These are phyloP conservation scores for Coffea canephora DNA, from an alignment of 257 asterid species.

Conservation along the genomic window DNA sequence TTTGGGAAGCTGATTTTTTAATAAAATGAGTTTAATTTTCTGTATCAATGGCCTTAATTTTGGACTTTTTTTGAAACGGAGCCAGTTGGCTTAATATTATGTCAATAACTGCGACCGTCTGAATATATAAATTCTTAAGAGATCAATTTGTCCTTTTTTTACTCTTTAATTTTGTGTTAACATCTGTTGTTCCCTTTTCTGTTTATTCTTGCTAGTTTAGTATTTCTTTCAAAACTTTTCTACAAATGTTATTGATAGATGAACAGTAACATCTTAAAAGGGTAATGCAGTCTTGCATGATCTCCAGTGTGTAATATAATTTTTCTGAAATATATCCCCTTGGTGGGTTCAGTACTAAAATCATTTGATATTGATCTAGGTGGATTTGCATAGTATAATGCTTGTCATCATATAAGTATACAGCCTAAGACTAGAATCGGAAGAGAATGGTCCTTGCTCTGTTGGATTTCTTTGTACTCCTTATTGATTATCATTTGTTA, in stretches of 20 bases:
- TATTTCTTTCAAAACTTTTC: neutral
- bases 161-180: neutral
- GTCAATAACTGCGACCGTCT: neutral
- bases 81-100: neutral
- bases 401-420: neutral
- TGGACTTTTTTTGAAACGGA: neutral
- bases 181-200: neutral
- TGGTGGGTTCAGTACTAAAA: neutral
- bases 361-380: neutral
- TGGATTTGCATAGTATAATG: neutral
- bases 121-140: neutral
- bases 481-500: neutral
- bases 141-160: neutral
- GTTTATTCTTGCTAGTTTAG: neutral
- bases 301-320: neutral
- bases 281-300: neutral
- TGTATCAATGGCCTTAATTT: neutral
- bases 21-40: neutral
- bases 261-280: neutral
- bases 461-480: neutral
- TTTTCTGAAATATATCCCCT: neutral
- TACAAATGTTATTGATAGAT: neutral
- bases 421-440: neutral
- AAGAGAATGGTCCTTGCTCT: neutral
- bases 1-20: neutral